These are phyloP conservation scores for Anthracocystis setariae DNA, from an alignment of 1,284 basidiomycete genomes.

Conservation along the genomic window DNA sequence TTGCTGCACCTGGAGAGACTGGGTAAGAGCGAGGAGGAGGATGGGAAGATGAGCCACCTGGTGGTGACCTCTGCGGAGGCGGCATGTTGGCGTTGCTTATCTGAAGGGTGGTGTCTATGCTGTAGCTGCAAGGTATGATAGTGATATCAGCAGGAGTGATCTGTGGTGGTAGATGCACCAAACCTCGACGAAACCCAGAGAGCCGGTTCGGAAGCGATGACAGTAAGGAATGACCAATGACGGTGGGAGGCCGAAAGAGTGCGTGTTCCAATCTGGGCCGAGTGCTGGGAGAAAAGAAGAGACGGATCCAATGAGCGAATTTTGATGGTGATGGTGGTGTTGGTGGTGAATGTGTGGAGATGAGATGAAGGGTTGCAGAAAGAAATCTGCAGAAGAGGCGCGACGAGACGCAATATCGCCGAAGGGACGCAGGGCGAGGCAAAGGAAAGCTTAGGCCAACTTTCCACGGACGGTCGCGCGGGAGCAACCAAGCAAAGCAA, in stretches of 20 bases:
- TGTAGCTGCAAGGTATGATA: background rate
- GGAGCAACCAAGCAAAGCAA: background rate
- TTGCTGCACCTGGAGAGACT: conserved; percentile 24
- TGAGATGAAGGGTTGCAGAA: conserved; percentile 4
- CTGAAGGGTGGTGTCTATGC: background rate
- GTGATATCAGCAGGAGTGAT: background rate
- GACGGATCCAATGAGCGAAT: conserved; percentile 1
- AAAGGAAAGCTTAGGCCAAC: background rate
- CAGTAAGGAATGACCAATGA: background rate
- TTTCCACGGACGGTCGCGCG: background rate
- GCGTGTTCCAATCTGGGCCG: background rate
- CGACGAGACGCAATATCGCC: conserved; percentile 21
- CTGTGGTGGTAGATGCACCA: background rate
- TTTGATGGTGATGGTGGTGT: background rate
- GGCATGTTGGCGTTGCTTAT: conserved; percentile 5
- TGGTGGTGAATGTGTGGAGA: background rate
- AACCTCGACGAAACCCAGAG: background rate
- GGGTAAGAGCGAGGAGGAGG: conserved; percentile 26
- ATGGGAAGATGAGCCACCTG: conserved; percentile 27
- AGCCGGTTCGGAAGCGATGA: background rate
- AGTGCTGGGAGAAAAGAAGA: background rate
- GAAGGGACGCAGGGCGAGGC: background rate
- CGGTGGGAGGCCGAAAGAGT: background rate
- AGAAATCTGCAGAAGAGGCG: conserved; percentile 11
- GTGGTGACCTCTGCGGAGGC: conserved; percentile 36